These are phyloP conservation scores for Amanita pallidorosea DNA, from an alignment of 768 basidiomycete genomes.

Conservation along the genomic window DNA sequence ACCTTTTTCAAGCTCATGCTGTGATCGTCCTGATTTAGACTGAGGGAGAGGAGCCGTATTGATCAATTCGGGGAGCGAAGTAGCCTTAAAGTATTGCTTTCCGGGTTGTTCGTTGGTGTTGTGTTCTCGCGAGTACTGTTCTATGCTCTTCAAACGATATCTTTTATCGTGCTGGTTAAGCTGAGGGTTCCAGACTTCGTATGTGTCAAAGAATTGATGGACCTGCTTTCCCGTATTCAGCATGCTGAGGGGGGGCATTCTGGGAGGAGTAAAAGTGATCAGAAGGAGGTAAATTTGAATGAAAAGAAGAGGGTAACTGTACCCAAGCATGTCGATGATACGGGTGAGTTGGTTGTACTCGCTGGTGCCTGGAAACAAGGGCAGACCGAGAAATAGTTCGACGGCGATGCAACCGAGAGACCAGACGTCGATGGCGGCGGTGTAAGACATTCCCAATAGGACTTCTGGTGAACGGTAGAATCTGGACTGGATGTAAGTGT, in stretches of 20 bases:
- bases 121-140: conserved; percentile 94
- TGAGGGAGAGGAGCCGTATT: conserved; percentile 90
- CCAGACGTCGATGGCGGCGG: conserved; percentile 98
- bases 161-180: conserved; percentile 69
- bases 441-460: conserved; percentile 88
- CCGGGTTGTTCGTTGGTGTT: conserved; percentile 94
- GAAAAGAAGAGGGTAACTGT: background rate
- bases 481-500: conserved; percentile 98
- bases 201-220: conserved; percentile 83
- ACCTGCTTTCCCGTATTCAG: conserved; percentile 95
- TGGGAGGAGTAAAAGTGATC: conserved; percentile 19
- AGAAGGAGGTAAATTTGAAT: background rate
- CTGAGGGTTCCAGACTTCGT: conserved; percentile 51
- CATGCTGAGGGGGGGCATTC: conserved; percentile 86
- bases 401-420: conserved; percentile 97
- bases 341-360: conserved; percentile 98
- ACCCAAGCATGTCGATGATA: conserved; percentile 99
- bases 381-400: conserved; percentile 92
- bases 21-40: conserved; percentile 66
- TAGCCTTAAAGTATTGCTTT: conserved; percentile 98
- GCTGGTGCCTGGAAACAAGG: conserved; percentile 96
- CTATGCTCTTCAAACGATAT: conserved; percentile 80
- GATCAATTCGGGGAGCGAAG: conserved; percentile 88
- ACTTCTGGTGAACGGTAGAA: conserved; percentile 99
- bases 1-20: conserved; percentile 86